A percentile compares a stretch with the other conserved stretches of the same genome.
Evolutionary conservation across 768 basidiomycete species (phyloP).

Genomic region (Tylopilus rubrobrunneus): DNA sequence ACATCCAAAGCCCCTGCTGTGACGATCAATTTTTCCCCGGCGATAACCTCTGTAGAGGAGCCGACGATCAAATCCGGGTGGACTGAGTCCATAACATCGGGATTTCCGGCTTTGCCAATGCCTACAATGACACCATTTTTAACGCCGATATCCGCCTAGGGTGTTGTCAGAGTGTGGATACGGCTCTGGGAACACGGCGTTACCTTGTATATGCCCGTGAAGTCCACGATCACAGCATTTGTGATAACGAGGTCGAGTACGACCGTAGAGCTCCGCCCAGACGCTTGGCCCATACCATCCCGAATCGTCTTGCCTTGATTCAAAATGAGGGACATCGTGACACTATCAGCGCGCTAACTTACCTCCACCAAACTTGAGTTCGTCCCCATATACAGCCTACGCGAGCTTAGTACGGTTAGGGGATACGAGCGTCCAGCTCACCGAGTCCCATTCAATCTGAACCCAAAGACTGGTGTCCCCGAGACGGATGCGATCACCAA

Average conservation of each 20-base stretch:
- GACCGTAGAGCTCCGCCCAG: constrained; percentile 59
- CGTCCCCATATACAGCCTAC: constrained; percentile 88
- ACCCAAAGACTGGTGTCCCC: constrained; percentile 92
- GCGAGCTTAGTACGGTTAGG: neutral
- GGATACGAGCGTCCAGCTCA: constrained; percentile 23
- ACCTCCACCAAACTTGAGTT: constrained; percentile 98
- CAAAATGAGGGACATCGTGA: neutral
- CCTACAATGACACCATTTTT: constrained; percentile 78
- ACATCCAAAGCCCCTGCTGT: constrained; percentile 93
- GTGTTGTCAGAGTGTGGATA: constrained; percentile 1
- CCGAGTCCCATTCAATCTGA: constrained; percentile 84
- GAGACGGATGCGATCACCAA: constrained; percentile 82
- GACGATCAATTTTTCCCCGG: constrained; percentile 90
- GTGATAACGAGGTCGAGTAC: constrained; percentile 91
- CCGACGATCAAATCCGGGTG: constrained; percentile 73
- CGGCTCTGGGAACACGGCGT: neutral
- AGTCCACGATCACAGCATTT: constrained; percentile 91
- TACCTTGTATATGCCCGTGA: constrained; percentile 94
- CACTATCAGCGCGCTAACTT: constrained; percentile 5
- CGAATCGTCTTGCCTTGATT: constrained; percentile 81
- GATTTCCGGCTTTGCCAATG: constrained; percentile 97
- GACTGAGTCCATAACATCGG: constrained; percentile 84
- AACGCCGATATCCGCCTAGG: constrained; percentile 91
- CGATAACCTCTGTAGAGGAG: constrained; percentile 91
- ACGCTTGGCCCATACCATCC: constrained; percentile 96